Conservation (phyloP, 31 red algal genomes). For the Asparagopsis taxiformis region DNA sequence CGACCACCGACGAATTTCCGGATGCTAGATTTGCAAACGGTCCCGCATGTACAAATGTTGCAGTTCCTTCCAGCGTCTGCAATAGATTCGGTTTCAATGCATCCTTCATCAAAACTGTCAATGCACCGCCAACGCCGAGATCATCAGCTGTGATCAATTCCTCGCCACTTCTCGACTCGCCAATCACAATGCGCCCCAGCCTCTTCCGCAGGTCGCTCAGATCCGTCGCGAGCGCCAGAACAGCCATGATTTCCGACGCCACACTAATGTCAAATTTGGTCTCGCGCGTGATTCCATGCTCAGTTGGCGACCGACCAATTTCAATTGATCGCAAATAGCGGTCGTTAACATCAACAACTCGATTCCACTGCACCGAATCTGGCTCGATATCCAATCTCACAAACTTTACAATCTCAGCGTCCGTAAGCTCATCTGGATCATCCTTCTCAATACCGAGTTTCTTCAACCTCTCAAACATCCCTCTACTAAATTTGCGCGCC, state of each 20-base stretch:
- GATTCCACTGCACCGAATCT: conserved; percentile 80
- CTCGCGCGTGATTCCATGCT: conserved; percentile 62
- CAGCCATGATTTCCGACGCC: conserved; percentile 99
- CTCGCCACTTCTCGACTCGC: conserved; percentile 33
- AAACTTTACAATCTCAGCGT: conserved; percentile 67
- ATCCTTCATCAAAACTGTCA: conserved; percentile 95
- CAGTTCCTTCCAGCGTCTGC: conserved; percentile 96
- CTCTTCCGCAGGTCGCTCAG: conserved; percentile 76
- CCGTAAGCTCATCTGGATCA: conserved; percentile 67
- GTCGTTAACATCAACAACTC: conserved; percentile 98
- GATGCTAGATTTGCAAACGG: conserved; percentile 98
- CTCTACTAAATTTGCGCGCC: conserved; percentile 54
- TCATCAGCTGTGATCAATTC: conserved; percentile 88
- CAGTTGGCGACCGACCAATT: conserved; percentile 69
- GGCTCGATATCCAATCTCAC: conserved; percentile 90
- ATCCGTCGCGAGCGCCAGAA: conserved; percentile 82
- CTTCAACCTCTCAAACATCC: conserved; percentile 64
- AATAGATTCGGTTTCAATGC: conserved; percentile 97
- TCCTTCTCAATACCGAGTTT: conserved; percentile 86
- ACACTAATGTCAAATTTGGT: conserved; percentile 96
- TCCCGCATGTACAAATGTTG: conserved; percentile 95
- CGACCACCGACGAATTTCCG: conserved; percentile 92
- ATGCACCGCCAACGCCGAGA: conserved; percentile 85
- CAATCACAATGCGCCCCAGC: conserved; percentile 89
- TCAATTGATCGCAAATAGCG: conserved; percentile 76